Percentiles rank a stretch among this genome's conserved stretches.
Conservation (phyloP, 345 rosid genomes). For the Syzygium aromaticum region DNA sequence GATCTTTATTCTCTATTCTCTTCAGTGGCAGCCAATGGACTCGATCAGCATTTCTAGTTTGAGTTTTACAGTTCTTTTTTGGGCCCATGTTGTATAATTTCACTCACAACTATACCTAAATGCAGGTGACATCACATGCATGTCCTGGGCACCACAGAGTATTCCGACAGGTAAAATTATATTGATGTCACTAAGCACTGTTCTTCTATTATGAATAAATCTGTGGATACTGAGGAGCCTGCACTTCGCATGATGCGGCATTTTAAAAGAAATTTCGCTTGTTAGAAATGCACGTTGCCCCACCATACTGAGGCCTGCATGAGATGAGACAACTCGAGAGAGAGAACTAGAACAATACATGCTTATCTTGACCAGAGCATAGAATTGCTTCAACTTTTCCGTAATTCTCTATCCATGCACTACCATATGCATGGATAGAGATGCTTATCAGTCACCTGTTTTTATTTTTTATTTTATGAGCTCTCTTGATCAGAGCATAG, state of each 20-base stretch:
- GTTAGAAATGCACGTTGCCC: neutral
- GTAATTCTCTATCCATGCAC: neutral
- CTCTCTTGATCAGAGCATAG: neutral
- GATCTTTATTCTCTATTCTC: neutral
- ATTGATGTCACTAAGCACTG: neutral
- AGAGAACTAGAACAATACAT: neutral
- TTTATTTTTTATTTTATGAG: neutral
- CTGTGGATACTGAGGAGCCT: neutral
- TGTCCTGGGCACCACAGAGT: slow-evolving; percentile 68
- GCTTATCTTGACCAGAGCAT: neutral
- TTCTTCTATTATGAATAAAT: neutral
- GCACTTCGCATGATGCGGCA: neutral
- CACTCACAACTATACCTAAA: neutral
- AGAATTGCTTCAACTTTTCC: neutral
- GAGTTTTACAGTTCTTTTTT: neutral
- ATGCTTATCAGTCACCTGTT: neutral
- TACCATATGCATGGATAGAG: neutral
- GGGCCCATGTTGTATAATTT: neutral
- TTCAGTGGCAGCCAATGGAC: neutral
- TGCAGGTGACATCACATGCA: slow-evolving; percentile 84
- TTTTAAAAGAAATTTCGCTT: neutral
- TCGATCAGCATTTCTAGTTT: neutral
- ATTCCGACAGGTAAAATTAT: slow-evolving; percentile 44
- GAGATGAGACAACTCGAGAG: neutral
- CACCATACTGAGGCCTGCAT: neutral